A percentile compares a stretch with the other conserved stretches of the same genome.
phyloP scores from a whole-genome alignment of 257 asterid species.

The Hygrophila difformis region DNA sequence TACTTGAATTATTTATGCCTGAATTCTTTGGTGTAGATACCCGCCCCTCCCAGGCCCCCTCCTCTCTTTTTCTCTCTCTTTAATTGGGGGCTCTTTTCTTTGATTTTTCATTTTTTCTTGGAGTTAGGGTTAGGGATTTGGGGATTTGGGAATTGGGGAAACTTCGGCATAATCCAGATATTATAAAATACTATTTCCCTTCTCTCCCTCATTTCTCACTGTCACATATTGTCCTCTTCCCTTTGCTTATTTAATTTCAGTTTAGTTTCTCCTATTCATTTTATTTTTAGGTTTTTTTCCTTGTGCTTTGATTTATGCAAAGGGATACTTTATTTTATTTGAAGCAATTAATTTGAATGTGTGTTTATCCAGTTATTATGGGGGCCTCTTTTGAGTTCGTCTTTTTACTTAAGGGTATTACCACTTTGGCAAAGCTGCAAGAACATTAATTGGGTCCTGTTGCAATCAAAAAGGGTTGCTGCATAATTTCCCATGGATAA shows the following conservation, averaged over 20 bases:
- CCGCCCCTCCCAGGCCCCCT: too few relatives aligned
- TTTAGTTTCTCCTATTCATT: neutral
- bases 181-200: neutral
- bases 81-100: neutral
- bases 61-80: neutral
- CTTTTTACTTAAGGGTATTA: constrained; percentile 13
- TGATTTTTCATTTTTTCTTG: neutral
- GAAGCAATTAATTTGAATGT: constrained; percentile 14
- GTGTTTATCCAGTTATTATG: constrained; percentile 23
- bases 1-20: neutral
- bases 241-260: neutral
- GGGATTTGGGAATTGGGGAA: constrained; percentile 6
- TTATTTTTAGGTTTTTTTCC: too few relatives aligned
- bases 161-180: neutral
- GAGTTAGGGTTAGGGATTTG: too few relatives aligned
- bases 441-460: constrained; percentile 5
- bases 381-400: constrained; percentile 6
- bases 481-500: constrained; percentile 24
- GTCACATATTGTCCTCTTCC: constrained; percentile 7
- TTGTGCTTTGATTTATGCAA: too few relatives aligned
- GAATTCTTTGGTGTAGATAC: neutral
- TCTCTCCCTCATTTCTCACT: neutral
- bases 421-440: constrained; percentile 15
- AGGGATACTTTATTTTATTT: neutral
- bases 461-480: constrained; percentile 16